These are phyloP conservation scores for Blastocystis hominis DNA, from an alignment of 352 stramenopile genomes.

Conservation along the genomic window DNA sequence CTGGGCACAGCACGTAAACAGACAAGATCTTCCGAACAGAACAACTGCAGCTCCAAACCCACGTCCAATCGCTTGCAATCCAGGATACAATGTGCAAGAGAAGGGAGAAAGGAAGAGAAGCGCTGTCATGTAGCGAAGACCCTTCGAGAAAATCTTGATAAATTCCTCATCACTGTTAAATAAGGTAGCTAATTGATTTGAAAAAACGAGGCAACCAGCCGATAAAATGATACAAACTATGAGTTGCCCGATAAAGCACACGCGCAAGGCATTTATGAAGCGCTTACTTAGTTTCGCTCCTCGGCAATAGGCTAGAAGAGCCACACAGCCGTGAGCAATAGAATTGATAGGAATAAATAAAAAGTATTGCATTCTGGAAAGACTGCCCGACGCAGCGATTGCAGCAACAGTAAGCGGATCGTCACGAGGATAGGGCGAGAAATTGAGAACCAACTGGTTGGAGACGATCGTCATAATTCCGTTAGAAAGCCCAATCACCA, in stretches of 20 bases:
- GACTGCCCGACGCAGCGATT: conserved; percentile 3
- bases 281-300: conserved; percentile 4
- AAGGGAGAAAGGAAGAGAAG: conserved; percentile 8
- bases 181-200: background rate
- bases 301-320: conserved; percentile 23
- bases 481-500: conserved; percentile 22
- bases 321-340: conserved; percentile 15
- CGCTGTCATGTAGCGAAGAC: conserved; percentile 10
- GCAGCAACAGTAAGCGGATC: background rate
- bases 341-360: conserved; percentile 40
- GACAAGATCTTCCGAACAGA: background rate
- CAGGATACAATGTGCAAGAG: conserved; percentile 17
- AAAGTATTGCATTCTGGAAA: conserved; percentile 36
- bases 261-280: conserved; percentile 4
- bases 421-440: background rate
- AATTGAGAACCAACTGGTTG: conserved; percentile 21
- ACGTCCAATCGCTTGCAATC: background rate
- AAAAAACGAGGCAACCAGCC: background rate
- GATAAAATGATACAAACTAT: background rate
- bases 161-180: conserved; percentile 21
- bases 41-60: conserved; percentile 30
- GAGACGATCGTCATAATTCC: background rate
- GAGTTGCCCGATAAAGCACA: conserved; percentile 35
- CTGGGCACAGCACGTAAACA: background rate
- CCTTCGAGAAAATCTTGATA: conserved; percentile 16